Base-by-base conservation (phyloP, 139 green algal genomes). In the Zygnema circumcarinatum region DNA sequence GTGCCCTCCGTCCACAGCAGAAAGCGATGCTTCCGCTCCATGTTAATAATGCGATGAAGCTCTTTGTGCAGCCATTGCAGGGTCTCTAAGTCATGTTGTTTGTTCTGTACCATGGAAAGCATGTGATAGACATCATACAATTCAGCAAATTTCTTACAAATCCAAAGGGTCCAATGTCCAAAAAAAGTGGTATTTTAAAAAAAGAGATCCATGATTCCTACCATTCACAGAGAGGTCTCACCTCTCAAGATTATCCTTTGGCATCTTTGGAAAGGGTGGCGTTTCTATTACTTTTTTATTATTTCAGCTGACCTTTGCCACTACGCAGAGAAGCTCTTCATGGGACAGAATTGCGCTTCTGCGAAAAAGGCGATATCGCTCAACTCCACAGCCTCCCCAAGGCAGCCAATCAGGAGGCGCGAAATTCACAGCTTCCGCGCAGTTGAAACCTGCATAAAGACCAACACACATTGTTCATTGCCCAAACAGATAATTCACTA, bases 371-470 rank as follows among this genome's bases (percentile, higher is more conserved):
- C 89, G 85, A 74, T 90, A 89, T 41, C 85, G 76, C 85, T 90
- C 85, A 11, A 92, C 89, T 35, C 76, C 81, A 22, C 31, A 32
- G 21, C 54, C 80, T 7, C 85, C 85, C 78, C 79, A 91, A 42
- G 87, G 69, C 36, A 91, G 87, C 97, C 97, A 99, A 86, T 97
- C 93, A 0, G 93, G 82, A 0, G 93, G 93, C 2, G 89, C 94
- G 85, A 98, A 98, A 92, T 98, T 98, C 68, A 98, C 95, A 1
- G 95, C 95, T 92, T 98, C 96, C 0, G 95, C 95, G 32, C 94
- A 84, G 88, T 97, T 96, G 91, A 97, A 96, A 29, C 81, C 81
- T 87, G 81, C 42, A 76, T 78, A 3, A 39, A 3, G 7, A 3
- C 16, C 69, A 3, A 3, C 69, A 38, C 16, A 39, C 7, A n/a